phyloP scores from a whole-genome alignment of 768 basidiomycete species.

The Termitomyces sp. region DNA sequence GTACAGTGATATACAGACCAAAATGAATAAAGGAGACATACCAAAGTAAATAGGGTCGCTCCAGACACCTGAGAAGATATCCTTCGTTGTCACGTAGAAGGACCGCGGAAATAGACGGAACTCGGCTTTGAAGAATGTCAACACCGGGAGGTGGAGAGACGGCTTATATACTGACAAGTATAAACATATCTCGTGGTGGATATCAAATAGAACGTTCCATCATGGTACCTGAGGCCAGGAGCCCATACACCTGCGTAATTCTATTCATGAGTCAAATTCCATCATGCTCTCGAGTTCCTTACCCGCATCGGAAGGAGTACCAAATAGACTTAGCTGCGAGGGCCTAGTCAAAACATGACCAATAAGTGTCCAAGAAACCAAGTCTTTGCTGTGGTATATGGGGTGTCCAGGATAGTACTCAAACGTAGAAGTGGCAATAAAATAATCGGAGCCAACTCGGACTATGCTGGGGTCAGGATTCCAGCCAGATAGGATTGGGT shows the following conservation, averaged over 20 bases:
- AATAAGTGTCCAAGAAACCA: slow-evolving; percentile 33
- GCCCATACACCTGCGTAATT: slow-evolving; percentile 30
- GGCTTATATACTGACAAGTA: slow-evolving; percentile 28
- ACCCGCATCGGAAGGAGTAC: slow-evolving; percentile 37
- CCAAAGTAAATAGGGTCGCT: slow-evolving; percentile 39
- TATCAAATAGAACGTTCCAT: slow-evolving; percentile 30
- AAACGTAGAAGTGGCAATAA: slow-evolving; percentile 35
- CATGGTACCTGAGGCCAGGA: slow-evolving; percentile 31
- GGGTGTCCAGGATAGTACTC: slow-evolving; percentile 39
- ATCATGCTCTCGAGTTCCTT: neutral
- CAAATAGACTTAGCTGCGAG: slow-evolving; percentile 31
- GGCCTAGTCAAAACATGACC: slow-evolving; percentile 34
- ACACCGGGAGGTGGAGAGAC: neutral
- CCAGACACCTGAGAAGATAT: slow-evolving; percentile 36
- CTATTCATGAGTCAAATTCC: neutral
- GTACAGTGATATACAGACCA: neutral
- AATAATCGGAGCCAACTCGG: slow-evolving; percentile 36
- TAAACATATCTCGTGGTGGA: slow-evolving; percentile 37
- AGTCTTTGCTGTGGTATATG: slow-evolving; percentile 37
- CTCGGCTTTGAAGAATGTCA: slow-evolving; percentile 23
- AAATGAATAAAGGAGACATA: slow-evolving; percentile 6
- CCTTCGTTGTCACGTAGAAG: slow-evolving; percentile 34
- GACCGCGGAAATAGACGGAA: slow-evolving; percentile 35
- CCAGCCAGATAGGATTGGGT: slow-evolving; percentile 38
- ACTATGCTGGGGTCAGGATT: slow-evolving; percentile 37